Base-by-base conservation (phyloP, 352 stramenopile species). In the Pilasporangium apinafurcum region DNA sequence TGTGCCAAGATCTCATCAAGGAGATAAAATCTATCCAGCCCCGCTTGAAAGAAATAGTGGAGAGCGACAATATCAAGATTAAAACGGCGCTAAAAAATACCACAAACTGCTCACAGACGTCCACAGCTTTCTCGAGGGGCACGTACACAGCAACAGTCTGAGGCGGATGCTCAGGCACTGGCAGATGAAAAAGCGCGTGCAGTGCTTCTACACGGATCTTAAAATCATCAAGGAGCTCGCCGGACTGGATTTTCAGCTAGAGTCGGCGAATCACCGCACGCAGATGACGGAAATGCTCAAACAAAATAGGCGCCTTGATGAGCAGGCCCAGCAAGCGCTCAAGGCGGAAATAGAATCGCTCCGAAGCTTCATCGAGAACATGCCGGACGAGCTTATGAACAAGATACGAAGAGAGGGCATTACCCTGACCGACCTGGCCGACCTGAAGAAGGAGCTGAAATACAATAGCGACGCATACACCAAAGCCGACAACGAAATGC, bases 401-500 rank as follows among this genome's bases (percentile, higher is more conserved):
- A 40, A 16, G 24, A n/a, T 34, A 21, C 20, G 35, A 20, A 21
- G 18, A 24, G 18, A 41, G n/a, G n/a, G n/a, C 35, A 41, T 29
- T 20, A 14, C 25, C 35, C 20, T 18, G 16, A 41, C 18, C 20
- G 35, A n/a, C n/a, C n/a, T 60, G 24, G 35, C 39, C 5, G 51
- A 60, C 26, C 20, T 60, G 44, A 60, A 50, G 33, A 17, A 60
- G 10, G 24, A 47, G 24, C 25, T 60, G 26, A 51, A 51, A 14
- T 26, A 13, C 20, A 37, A 56, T 16, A 24, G 8, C 3, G 33
- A 12, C 21, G 25, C 42, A 37, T 51, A 43, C 43, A 31, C 22
- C 22, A 16, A 48, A 5, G 16, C 21, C 8, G 29, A 59, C n/a
- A 3, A 37, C 26, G 10, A 52, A n/a, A n/a, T n/a, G n/a, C n/a